These are phyloP conservation scores for Alnus rubra DNA, from an alignment of 306 rosid genomes.

Conservation along the genomic window DNA sequence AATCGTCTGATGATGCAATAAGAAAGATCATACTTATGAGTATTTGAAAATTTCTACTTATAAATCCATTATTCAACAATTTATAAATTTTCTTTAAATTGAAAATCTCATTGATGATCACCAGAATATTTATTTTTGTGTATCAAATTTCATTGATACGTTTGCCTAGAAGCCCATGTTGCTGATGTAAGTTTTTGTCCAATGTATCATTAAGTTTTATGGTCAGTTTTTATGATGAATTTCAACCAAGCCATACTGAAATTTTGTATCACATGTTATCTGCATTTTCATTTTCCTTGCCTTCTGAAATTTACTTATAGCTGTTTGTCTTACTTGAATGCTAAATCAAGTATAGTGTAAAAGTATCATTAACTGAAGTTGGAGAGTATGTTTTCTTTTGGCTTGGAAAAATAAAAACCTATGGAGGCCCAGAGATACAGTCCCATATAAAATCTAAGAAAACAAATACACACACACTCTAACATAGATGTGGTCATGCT, in stretches of 20 bases:
- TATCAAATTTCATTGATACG: neutral
- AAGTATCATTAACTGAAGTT: neutral
- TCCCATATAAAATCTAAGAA: neutral
- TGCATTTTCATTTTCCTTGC: neutral
- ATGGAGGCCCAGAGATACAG: neutral
- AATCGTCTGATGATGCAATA: neutral
- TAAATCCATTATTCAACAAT: neutral
- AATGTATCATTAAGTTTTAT: neutral
- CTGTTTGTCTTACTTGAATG: conserved; percentile 16
- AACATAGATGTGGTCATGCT: neutral
- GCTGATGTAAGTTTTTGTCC: neutral
- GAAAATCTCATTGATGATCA: neutral
- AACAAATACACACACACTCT: neutral
- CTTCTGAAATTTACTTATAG: neutral
- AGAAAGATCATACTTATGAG: neutral
- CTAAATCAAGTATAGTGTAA: neutral
- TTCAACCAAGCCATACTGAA: conserved; percentile 7
- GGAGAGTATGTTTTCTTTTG: neutral
- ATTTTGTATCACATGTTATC: neutral
- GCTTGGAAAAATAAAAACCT: neutral
- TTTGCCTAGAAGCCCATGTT: neutral
- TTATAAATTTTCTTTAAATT: neutral
- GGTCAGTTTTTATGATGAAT: neutral
- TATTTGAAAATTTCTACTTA: neutral
- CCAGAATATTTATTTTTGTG: neutral